Conservation (phyloP, 2,329 filamentous ascomycete species). For the Cladobotryum protrusum region DNA sequence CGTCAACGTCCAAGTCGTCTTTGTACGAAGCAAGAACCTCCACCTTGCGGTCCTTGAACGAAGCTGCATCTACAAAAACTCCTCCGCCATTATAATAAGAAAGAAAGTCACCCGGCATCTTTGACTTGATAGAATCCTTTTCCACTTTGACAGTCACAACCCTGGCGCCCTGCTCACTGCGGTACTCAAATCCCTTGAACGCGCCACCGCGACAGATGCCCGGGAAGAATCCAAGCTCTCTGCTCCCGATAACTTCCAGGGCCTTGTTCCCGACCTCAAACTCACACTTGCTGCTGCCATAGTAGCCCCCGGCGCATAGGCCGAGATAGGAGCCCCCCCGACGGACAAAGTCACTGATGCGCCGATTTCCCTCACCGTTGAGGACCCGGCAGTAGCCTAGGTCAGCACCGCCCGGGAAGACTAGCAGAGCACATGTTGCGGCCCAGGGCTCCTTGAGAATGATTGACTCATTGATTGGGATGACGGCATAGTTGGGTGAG, state of each 20-base stretch:
- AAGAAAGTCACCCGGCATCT: conserved; percentile 56
- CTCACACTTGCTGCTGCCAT: conserved; percentile 73
- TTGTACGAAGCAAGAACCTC: conserved; percentile 78
- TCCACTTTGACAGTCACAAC: conserved; percentile 63
- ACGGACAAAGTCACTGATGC: conserved; percentile 79
- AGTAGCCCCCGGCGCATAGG: conserved; percentile 93
- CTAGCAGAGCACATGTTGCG: conserved; percentile 77
- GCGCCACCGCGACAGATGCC: conserved; percentile 80
- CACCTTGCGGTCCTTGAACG: conserved; percentile 56
- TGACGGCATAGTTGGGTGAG: conserved; percentile 87
- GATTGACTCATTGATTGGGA: conserved; percentile 69
- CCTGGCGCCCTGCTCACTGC: conserved; percentile 76
- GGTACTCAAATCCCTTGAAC: conserved; percentile 84
- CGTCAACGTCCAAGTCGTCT: conserved; percentile 68
- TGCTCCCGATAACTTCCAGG: conserved; percentile 77
- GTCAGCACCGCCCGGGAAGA: conserved; percentile 92
- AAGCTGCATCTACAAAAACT: conserved; percentile 76
- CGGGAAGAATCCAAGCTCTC: conserved; percentile 85
- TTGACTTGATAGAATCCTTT: conserved; percentile 50
- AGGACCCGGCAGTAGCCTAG: conserved; percentile 82
- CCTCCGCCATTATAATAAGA: conserved; percentile 95
- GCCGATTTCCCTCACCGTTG: conserved; percentile 80
- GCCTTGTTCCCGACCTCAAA: conserved; percentile 77
- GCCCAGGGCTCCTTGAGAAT: conserved; percentile 90
- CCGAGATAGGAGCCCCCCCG: conserved; percentile 81